phyloP scores from a whole-genome alignment of 441 rosid species.

The Gossypium schwendimanii region DNA sequence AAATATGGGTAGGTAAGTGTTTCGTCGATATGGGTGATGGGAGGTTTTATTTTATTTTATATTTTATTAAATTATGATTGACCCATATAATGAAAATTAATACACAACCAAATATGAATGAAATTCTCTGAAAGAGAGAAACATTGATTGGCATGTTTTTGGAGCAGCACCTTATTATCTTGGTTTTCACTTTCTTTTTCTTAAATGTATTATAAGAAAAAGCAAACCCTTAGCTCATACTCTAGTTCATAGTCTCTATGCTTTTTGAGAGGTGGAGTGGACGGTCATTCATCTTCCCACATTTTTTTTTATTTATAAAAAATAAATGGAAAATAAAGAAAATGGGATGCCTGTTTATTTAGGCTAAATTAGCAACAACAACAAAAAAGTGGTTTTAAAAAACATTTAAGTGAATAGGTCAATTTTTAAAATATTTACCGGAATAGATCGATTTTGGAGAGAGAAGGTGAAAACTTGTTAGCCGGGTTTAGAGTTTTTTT shows the following conservation, averaged over 20 bases:
- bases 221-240: constrained; percentile 3
- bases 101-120: no score
- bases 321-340: neutral
- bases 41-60: neutral
- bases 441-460: no score
- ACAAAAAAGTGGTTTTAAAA: no score
- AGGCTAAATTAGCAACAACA: no score
- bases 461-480: no score
- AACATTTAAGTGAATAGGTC: no score
- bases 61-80: neutral
- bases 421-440: no score
- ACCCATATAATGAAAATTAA: no score
- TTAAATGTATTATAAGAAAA: neutral
- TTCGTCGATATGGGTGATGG: neutral
- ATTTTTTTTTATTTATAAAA: no score
- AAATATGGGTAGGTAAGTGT: neutral
- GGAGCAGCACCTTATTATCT: neutral
- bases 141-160: neutral
- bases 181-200: neutral
- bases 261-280: neutral
- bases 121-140: neutral
- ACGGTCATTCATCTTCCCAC: neutral
- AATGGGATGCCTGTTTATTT: neutral
- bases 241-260: neutral
- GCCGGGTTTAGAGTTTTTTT: no score